These are phyloP conservation scores for Hemisphaericaspora subhashii DNA, from an alignment of 1,139 yeast genomes.

Conservation along the genomic window DNA sequence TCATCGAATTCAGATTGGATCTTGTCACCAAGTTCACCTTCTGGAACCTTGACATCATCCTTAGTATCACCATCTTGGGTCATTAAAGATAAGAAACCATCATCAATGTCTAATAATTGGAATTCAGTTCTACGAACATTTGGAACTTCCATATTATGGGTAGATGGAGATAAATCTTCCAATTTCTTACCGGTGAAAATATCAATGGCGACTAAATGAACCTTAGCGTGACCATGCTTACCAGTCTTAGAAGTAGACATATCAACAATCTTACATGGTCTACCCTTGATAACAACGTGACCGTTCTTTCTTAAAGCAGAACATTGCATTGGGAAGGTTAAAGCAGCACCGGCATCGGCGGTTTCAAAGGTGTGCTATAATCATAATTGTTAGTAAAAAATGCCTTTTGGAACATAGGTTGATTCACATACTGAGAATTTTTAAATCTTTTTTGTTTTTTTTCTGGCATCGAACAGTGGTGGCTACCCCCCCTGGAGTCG, in stretches of 20 bases:
- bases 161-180: conserved; percentile 99
- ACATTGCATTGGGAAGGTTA: conserved; percentile 99
- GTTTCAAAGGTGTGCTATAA: conserved; percentile 87
- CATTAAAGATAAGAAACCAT: conserved; percentile 97
- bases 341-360: conserved; percentile 99
- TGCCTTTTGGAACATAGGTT: neutral
- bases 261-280: conserved; percentile 99
- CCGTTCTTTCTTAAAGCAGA: conserved; percentile 99
- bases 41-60: conserved; percentile 98
- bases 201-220: conserved; percentile 97
- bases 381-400: conserved; percentile 32
- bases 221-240: conserved; percentile 99
- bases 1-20: conserved; percentile 92
- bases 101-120: conserved; percentile 98
- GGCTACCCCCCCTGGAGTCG: too few relatives aligned
- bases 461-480: neutral
- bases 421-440: neutral
- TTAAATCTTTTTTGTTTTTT: neutral
- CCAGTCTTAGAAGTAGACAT: conserved; percentile 99
- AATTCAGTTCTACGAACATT: conserved; percentile 91
- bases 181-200: conserved; percentile 99
- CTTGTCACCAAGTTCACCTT: conserved; percentile 94
- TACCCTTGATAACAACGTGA: conserved; percentile 96
- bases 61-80: conserved; percentile 96
- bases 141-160: conserved; percentile 99